These are phyloP conservation scores for Vaccinium macrocarpon DNA, from an alignment of 148 eudicot genomes.

Conservation along the genomic window DNA sequence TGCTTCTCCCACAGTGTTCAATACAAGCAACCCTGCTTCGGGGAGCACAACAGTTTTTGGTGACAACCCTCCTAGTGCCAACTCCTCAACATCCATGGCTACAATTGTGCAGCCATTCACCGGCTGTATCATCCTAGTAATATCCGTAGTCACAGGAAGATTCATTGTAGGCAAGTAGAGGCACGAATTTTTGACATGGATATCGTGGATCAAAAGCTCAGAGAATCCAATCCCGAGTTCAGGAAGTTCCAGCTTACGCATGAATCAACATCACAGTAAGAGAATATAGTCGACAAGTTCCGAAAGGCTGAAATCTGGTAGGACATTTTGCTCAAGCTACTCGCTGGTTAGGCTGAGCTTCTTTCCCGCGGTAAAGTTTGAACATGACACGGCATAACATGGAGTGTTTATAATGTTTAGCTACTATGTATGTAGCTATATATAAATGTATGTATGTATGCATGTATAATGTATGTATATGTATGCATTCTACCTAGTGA, in stretches of 20 bases:
- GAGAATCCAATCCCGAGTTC: conserved; percentile 10
- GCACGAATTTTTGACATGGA: background rate
- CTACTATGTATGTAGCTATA: background rate
- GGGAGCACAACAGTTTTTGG: conserved; percentile 33
- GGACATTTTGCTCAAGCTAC: background rate
- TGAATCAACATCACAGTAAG: conserved; percentile 3
- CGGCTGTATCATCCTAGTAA: conserved; percentile 26
- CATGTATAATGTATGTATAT: background rate
- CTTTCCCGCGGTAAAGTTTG: background rate
- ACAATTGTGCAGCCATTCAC: conserved; percentile 30
- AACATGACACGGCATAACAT: background rate
- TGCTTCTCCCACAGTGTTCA: conserved; percentile 50
- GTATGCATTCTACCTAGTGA: background rate
- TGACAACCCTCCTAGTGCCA: conserved; percentile 38
- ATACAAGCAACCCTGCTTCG: conserved; percentile 40
- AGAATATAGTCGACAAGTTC: background rate
- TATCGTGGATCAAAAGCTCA: conserved; percentile 23
- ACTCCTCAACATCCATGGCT: conserved; percentile 41
- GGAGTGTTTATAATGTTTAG: background rate
- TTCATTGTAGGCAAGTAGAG: conserved; percentile 33
- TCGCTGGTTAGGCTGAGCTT: background rate
- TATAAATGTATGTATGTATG: background rate
- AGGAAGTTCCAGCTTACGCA: conserved; percentile 4
- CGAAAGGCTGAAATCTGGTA: background rate
- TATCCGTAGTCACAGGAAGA: conserved; percentile 30